Percentiles rank a stretch among this genome's conserved stretches.
phyloP scores from a whole-genome alignment of 305 asterid genomes.

The Nicotiana rustica region DNA sequence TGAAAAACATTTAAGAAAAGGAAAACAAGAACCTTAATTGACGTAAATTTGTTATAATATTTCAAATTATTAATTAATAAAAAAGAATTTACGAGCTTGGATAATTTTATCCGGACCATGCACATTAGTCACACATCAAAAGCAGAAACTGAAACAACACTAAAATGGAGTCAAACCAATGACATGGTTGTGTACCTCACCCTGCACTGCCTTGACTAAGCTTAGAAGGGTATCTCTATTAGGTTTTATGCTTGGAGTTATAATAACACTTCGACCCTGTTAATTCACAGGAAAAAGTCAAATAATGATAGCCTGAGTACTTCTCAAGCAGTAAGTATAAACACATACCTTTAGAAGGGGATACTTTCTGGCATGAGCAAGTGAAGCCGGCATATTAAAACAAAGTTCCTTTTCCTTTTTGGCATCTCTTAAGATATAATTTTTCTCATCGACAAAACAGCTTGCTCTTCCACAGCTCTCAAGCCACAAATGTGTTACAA shows the following conservation, averaged over 20 bases:
- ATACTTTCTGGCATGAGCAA: conserved; percentile 60
- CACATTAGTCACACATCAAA: background rate
- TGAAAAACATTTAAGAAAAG: conserved; percentile 44
- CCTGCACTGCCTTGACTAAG: conserved; percentile 72
- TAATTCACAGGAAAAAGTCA: conserved; percentile 39
- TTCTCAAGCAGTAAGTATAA: background rate
- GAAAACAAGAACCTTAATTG: conserved; percentile 16
- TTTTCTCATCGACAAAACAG: conserved; percentile 63
- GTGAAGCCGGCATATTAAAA: conserved; percentile 70
- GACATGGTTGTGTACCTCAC: conserved; percentile 55
- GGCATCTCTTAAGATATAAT: conserved; percentile 73
- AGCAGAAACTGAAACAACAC: background rate
- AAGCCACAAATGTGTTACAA: conserved; percentile 81
- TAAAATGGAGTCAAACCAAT: background rate
- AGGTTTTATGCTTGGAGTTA: conserved; percentile 74
- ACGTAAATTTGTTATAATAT: background rate
- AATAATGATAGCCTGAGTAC: background rate
- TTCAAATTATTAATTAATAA: background rate
- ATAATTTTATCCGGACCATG: background rate
- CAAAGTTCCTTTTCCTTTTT: conserved; percentile 76
- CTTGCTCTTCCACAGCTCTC: conserved; percentile 75
- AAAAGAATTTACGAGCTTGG: conserved; percentile 22
- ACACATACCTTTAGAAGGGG: conserved; percentile 60
- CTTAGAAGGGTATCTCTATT: conserved; percentile 54
- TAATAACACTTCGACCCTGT: conserved; percentile 67